Evolutionary conservation across 2,329 filamentous ascomycete species (phyloP).

Genomic region (Xylaria sp.): DNA sequence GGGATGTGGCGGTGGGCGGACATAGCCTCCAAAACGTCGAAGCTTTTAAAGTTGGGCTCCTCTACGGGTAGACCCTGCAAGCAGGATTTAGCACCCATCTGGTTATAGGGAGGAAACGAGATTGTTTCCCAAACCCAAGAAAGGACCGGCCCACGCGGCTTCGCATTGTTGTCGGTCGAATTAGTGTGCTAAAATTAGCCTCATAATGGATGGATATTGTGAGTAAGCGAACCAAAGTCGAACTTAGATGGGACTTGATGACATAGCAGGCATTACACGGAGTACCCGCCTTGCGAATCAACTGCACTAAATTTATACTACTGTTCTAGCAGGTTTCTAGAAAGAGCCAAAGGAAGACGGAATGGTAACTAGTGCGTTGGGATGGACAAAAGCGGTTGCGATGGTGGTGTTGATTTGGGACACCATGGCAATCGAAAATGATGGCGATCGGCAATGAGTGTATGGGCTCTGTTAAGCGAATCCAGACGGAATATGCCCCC

Average conservation of each 20-base stretch:
- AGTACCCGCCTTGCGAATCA: not conserved
- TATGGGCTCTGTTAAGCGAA: constrained; percentile 18
- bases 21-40: not conserved
- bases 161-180: not conserved
- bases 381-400: not conserved
- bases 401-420: not conserved
- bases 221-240: constrained; percentile 24
- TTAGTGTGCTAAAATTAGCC: constrained; percentile 29
- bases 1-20: not conserved
- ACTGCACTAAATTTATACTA: not conserved
- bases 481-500: constrained; percentile 18
- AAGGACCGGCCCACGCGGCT: not conserved
- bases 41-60: constrained; percentile 1
- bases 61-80: not conserved
- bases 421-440: constrained; percentile 13
- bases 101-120: not conserved
- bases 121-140: constrained; percentile 1
- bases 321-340: not conserved
- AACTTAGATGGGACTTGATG: constrained; percentile 3
- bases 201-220: constrained; percentile 2
- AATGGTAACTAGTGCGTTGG: not conserved
- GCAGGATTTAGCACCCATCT: not conserved
- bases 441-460: constrained; percentile 29
- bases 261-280: not conserved
- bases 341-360: not conserved